Base-by-base conservation (phyloP, 2,329 filamentous ascomycete genomes). In the Ramularia collo-cygni region DNA sequence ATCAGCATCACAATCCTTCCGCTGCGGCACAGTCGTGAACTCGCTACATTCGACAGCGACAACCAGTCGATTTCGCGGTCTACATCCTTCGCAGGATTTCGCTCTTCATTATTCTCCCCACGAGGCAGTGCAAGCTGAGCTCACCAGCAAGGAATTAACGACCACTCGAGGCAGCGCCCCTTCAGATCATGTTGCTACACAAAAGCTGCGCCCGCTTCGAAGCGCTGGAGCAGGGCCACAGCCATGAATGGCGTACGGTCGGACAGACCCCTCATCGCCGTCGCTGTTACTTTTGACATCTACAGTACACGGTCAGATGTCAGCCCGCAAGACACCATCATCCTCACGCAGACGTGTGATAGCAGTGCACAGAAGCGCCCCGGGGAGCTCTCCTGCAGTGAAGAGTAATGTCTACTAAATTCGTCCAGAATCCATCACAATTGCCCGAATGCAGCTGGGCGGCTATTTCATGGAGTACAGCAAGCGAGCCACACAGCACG, bases 41-140 rank as follows among this genome's bases (percentile, higher is more conserved):
- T 16, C 30, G 30, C 15, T 10, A 33, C 31, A 18, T 18, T 16
- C 31, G 16, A 7, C 31, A 33, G 16, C 31, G 31, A 33, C 16
- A 18, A 12, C 31, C 31, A 33, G 9, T 33, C 16, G 4, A 33
- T 33, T 18, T 16, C 18, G 31, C 31, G 31, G 31, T 33, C 18
- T 33, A 10, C 15, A 19, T n/a, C 16, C 16, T 33, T n/a, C 31
- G 15, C 31, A 31, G 8, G 13, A 17, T 16, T 31, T 18, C 31
- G 16, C 31, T 18, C 18, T 12, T 15, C 16, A 18, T 18, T n/a
- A 12, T 13, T n/a, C 16, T 33, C 2, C n/a, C 31, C 19, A n/a
- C 31, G n/a, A 33, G 31, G 31, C 31, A 17, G 31, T 33, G 31
- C 31, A 33, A 19, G 16, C 16, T 16, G 31, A 7, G 12, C n/a